Percentiles rank a stretch among this genome's conserved stretches.
Conservation (phyloP, 768 basidiomycete species). For the Hygrocybe coccinea region DNA sequence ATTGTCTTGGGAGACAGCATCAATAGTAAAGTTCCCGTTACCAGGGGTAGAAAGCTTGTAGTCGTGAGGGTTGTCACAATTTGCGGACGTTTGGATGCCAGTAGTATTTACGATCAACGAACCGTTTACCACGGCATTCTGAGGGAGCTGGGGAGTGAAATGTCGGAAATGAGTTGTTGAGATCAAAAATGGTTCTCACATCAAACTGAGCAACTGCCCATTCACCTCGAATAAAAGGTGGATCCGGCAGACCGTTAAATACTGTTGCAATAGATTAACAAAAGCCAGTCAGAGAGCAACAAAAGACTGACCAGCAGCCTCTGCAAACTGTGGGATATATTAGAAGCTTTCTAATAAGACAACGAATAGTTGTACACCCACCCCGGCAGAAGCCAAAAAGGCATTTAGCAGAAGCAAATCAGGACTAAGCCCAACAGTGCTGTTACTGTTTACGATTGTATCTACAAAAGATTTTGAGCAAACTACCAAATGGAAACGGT, state of each 20-base stretch:
- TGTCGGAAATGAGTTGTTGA: not conserved
- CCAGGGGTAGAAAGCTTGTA: slow-evolving; percentile 20
- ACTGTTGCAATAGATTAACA: slow-evolving; percentile 13
- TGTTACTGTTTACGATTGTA: slow-evolving; percentile 37
- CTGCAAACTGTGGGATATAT: slow-evolving; percentile 31
- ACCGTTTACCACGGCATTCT: slow-evolving; percentile 44
- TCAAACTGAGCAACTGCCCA: slow-evolving; percentile 56
- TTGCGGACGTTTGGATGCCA: slow-evolving; percentile 42
- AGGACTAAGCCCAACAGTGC: slow-evolving; percentile 42
- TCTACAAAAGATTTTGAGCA: slow-evolving; percentile 22
- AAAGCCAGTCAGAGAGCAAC: not conserved
- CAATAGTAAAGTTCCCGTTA: slow-evolving; percentile 33
- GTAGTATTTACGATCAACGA: slow-evolving; percentile 50
- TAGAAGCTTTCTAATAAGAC: not conserved
- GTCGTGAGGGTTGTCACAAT: slow-evolving; percentile 42
- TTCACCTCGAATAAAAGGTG: slow-evolving; percentile 47
- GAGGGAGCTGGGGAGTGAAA: slow-evolving; percentile 36
- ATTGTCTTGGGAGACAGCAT: slow-evolving; percentile 44
- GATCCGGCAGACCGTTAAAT: slow-evolving; percentile 45
- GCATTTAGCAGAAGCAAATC: slow-evolving; percentile 42
- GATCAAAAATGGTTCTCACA: slow-evolving; percentile 26
- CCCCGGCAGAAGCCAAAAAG: slow-evolving; percentile 59
- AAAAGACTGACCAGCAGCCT: slow-evolving; percentile 29
- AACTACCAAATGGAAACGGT: not conserved
- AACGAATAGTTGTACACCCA: slow-evolving; percentile 21